These are phyloP conservation scores for Neurospora terricola DNA, from an alignment of 495 filamentous ascomycete genomes.

Conservation along the genomic window DNA sequence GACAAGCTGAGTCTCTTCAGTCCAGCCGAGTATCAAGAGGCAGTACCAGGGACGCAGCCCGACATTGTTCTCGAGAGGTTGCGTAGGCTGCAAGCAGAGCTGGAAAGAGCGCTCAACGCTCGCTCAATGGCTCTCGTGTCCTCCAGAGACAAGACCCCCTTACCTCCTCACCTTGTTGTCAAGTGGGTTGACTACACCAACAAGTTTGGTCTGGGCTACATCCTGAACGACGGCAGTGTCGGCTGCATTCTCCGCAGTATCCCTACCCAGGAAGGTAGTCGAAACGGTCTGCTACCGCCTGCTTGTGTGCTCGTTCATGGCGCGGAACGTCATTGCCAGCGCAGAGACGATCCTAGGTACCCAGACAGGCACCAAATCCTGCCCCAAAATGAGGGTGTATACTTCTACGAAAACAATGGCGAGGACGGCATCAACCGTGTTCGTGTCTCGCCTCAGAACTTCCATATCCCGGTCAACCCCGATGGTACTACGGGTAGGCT, in stretches of 20 bases:
- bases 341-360: conserved; percentile 43
- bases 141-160: conserved; percentile 27
- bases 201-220: conserved; percentile 79
- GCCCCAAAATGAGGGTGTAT: conserved; percentile 52
- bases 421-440: conserved; percentile 55
- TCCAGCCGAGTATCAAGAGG: conserved; percentile 38
- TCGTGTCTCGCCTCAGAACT: conserved; percentile 49
- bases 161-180: conserved; percentile 51
- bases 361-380: conserved; percentile 55
- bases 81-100: conserved; percentile 37
- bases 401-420: conserved; percentile 70
- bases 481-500: conserved; percentile 46
- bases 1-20: conserved; percentile 35
- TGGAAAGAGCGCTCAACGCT: conserved; percentile 47
- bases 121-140: conserved; percentile 41
- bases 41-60: conserved; percentile 38
- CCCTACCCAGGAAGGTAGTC: conserved; percentile 33
- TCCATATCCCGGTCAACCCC: conserved; percentile 40
- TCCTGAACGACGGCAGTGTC: conserved; percentile 73
- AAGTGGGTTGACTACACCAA: conserved; percentile 97
- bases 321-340: conserved; percentile 48
- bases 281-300: conserved; percentile 46
- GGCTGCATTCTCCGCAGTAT: conserved; percentile 64
- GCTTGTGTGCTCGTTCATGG: conserved; percentile 61
- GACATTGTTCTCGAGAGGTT: conserved; percentile 43